A percentile compares a stretch with the other conserved stretches of the same genome.
Conservation (phyloP, 306 rosid genomes). For the Herpetospermum pedunculosum region DNA sequence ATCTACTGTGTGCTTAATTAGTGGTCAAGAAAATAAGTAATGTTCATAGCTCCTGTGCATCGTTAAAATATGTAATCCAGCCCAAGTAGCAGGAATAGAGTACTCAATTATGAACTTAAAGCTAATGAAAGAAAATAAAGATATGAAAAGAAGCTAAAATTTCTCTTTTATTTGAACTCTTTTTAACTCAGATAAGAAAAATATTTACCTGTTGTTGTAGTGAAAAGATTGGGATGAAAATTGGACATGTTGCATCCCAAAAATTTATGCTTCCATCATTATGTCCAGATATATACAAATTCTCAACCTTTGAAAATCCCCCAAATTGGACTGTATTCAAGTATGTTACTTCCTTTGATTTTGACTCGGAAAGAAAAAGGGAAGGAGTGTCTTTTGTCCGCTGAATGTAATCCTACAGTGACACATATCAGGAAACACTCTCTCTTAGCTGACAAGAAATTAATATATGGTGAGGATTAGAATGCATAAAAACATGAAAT, state of each 20-base stretch:
- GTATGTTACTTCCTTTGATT: constrained; percentile 39
- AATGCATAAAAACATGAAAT: background rate
- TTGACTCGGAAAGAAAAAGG: constrained; percentile 42
- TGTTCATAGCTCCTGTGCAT: background rate
- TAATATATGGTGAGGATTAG: background rate
- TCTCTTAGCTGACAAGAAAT: constrained; percentile 1
- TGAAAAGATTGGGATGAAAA: constrained; percentile 49
- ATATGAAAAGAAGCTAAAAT: background rate
- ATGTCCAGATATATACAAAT: constrained; percentile 82
- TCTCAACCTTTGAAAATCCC: constrained; percentile 59
- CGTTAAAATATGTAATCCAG: background rate
- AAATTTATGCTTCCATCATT: constrained; percentile 56
- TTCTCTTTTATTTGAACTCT: background rate
- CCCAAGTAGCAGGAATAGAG: background rate
- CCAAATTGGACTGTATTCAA: constrained; percentile 32
- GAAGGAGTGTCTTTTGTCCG: constrained; percentile 47
- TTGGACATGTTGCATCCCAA: constrained; percentile 77
- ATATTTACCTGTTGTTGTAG: constrained; percentile 67
- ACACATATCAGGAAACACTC: constrained; percentile 13
- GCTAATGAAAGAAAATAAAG: background rate
- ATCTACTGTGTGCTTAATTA: background rate
- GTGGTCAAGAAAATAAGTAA: background rate
- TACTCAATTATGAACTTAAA: background rate
- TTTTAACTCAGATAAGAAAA: background rate
- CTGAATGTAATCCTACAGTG: constrained; percentile 43